Evolutionary conservation across 495 filamentous ascomycete species (phyloP), one percentile per base, ranked within the genome.

Genomic region (Penicillium flavigenum): DNA sequence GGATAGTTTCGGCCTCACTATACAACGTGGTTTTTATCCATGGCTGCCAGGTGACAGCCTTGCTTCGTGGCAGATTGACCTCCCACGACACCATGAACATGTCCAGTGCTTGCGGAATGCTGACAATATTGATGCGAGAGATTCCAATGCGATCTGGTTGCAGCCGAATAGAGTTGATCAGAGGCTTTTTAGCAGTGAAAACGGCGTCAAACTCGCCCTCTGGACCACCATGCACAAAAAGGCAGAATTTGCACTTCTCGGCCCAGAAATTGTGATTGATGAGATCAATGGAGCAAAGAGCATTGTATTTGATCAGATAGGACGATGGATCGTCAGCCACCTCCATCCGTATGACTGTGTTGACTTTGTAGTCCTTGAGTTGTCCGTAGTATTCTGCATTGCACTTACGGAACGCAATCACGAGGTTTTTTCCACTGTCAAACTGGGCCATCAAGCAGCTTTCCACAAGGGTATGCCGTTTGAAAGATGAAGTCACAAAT

Each of bases 401-500:
- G 27, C 70, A 74, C 12, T 61, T 53, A 10, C 72, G 72, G 8
- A 76, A 46, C 1, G 69, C 57, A 20, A 73, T 44, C 20, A 69
- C 58, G 41, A 77, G 61, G 12, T 67, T 63, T 7, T 58, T 57
- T 1, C 57, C 46, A 12, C 62, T 51, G 0, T 24, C n/a, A 27
- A 78, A 72, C 24, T 74, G 70, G 9, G 65, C 72, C 49, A 71
- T 63, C 47, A 76, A 60, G 41, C 68, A 76, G 48, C 63, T 54
- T n/a, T 74, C 66, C n/a, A 69, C 43, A 6, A 72, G 42, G 2
- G 59, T 65, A 43, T 66, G 56, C 26, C 66, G 54, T 10, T 62
- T 63, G 12, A 74, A 60, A 46, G 66, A 56, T 2, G 58, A 66
- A n/a, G 68, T 74, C n/a, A 68, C 64, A 24, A 72, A 66, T 22